Conservation (phyloP, 164 flowering plant genomes). For the Piper longum region DNA sequence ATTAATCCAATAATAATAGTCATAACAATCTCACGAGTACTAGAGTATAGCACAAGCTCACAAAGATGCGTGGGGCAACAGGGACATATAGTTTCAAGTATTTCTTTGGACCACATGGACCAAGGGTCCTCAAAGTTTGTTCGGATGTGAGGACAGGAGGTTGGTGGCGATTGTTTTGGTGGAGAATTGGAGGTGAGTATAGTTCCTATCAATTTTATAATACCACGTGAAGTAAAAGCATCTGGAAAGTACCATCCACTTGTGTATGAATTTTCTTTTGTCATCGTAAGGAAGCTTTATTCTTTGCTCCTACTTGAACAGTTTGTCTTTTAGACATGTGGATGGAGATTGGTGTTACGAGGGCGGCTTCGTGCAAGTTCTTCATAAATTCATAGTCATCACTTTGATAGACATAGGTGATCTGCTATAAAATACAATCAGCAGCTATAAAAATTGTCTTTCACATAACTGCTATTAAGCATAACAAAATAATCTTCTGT, state of each 20-base stretch:
- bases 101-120: conserved; percentile 3
- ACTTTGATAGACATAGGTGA: too few species aligned
- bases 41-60: too few species aligned
- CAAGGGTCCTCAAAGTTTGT: conserved; percentile 5
- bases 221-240: conserved; percentile 13
- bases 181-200: not conserved
- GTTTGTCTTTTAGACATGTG: not conserved
- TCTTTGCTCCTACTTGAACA: conserved; percentile 9
- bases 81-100: not conserved
- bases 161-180: conserved; percentile 1
- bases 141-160: conserved; percentile 6
- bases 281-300: conserved; percentile 8
- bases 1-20: too few species aligned
- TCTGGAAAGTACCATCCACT: conserved; percentile 9
- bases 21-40: too few species aligned
- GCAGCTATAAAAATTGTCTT: too few species aligned
- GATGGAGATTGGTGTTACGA: not conserved
- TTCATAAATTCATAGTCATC: not conserved
- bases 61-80: conserved; percentile 1
- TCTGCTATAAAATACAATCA: too few species aligned
- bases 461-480: too few species aligned
- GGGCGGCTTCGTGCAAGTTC: not conserved
- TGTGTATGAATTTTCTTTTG: conserved; percentile 2
- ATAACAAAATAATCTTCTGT: too few species aligned
- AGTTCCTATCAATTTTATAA: not conserved